Conservation (phyloP, 2,329 filamentous ascomycete genomes). For the Nectriaceae sp. region DNA sequence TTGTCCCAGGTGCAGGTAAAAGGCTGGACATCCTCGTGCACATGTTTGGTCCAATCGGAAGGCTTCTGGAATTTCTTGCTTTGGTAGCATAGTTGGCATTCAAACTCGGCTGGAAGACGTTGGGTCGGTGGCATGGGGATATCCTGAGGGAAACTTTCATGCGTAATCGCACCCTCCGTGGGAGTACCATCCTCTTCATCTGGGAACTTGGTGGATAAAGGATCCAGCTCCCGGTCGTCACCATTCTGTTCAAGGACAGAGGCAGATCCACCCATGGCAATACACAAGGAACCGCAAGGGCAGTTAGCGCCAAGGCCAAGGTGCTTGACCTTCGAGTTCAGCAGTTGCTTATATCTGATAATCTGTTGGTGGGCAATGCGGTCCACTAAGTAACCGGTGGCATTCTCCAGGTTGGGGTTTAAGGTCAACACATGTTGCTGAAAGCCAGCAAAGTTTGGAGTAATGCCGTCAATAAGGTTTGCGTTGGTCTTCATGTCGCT, state of each 20-base stretch:
- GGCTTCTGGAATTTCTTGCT: conserved; percentile 86
- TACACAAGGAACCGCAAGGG: conserved; percentile 62
- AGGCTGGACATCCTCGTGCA: conserved; percentile 90
- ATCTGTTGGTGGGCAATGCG: conserved; percentile 82
- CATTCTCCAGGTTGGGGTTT: conserved; percentile 68
- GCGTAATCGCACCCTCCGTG: conserved; percentile 67
- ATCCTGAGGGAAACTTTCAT: conserved; percentile 75
- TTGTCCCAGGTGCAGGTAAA: conserved; percentile 89
- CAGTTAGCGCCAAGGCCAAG: conserved; percentile 63
- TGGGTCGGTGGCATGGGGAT: conserved; percentile 80
- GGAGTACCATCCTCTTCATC: conserved; percentile 66
- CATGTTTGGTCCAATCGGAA: conserved; percentile 96
- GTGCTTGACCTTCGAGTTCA: conserved; percentile 72
- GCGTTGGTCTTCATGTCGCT: conserved; percentile 63
- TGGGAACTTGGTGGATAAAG: conserved; percentile 45
- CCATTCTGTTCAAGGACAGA: conserved; percentile 61
- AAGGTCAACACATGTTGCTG: conserved; percentile 70
- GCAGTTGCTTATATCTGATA: conserved; percentile 74
- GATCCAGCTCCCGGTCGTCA: conserved; percentile 61
- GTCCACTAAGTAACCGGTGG: conserved; percentile 66
- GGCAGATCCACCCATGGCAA: conserved; percentile 66
- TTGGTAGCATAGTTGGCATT: conserved; percentile 85
- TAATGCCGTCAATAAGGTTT: conserved; percentile 66
- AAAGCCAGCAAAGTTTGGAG: conserved; percentile 76
- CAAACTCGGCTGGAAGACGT: conserved; percentile 80